Evolutionary conservation across 176 grass and related monocot genomes (phyloP), one percentile per base, ranked within the genome.

Genomic region (Oropetium thomaeum): DNA sequence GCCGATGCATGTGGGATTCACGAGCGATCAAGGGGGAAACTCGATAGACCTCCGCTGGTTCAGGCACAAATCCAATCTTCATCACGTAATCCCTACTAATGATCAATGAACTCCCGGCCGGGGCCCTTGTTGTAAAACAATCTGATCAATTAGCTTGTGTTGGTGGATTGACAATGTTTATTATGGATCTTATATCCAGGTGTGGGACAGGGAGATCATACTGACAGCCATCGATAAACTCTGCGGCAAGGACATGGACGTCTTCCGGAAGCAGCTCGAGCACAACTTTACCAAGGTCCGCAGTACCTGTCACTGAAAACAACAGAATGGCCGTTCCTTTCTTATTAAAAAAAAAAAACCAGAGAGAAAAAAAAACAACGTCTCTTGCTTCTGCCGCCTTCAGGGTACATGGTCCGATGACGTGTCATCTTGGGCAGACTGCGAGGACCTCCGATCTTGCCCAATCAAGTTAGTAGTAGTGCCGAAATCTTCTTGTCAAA

Each of bases 1-100:
- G 93, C 93, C 93, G 2, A 97, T 97, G 93, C 93, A 97, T 10
- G 88, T 97, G 3, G 90, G 90, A 5, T 97, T 97, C 74, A 93
- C 90, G 14, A 91, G 90, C 17, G 90, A 97, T 65, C 68, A 84
- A 80, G 93, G 93, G 7, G 93, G 93, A 0, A 97, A 97, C 28
- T 57, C 83, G 1, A 93, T 97, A 76, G 59, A 90, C 59, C 79
- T 93, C 10, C 85, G 40, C 15, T 97, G 93, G 93, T 97, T 89
- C 29, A 83, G 63, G 40, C 90, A 91, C 69, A 89, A 97, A 32
- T 89, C 85, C 43, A 97, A 93, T 62, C 90, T 97, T 22, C 93
- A 97, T 45, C 93, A 93, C 70, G 77, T 90, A 87, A 86, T 90
- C n/a, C n/a, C n/a, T n/a, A n/a, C n/a, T n/a, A n/a, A n/a, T n/a